A percentile compares a stretch with the other conserved stretches of the same genome.
Evolutionary conservation across 176 grass and related monocot genomes (phyloP).

Genomic region (Elaeis guineensis): DNA sequence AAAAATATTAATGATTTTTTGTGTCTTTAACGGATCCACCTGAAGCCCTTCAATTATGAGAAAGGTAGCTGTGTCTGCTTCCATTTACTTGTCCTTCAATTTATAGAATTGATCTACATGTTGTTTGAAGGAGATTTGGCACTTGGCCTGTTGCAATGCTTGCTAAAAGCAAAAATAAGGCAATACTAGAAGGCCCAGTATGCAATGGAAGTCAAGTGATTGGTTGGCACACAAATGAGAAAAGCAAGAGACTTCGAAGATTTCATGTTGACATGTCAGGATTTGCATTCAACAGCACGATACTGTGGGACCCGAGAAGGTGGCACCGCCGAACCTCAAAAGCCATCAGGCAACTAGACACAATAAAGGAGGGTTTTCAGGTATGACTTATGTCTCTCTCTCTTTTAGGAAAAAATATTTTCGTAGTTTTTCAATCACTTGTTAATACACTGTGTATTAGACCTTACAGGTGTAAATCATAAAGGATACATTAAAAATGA

Average conservation of each 20-base stretch:
- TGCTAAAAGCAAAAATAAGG: slow-evolving; percentile 36
- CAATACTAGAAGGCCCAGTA: slow-evolving; percentile 73
- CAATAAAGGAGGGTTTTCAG: slow-evolving; percentile 65
- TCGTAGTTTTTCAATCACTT: too few relatives aligned
- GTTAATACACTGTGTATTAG: too few relatives aligned
- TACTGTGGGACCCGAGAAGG: slow-evolving; percentile 79
- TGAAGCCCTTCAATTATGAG: too few relatives aligned
- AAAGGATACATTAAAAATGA: too few relatives aligned
- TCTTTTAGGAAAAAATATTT: neutral
- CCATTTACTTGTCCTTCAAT: slow-evolving; percentile 14
- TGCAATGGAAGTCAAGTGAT: slow-evolving; percentile 74
- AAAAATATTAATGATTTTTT: too few relatives aligned
- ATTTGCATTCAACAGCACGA: slow-evolving; percentile 96
- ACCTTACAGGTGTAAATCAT: too few relatives aligned
- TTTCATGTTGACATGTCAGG: slow-evolving; percentile 95
- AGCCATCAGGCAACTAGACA: slow-evolving; percentile 72
- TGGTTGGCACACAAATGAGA: slow-evolving; percentile 78
- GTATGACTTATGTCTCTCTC: slow-evolving; percentile 19
- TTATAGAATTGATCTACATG: slow-evolving; percentile 1
- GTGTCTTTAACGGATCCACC: too few relatives aligned
- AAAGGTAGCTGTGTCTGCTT: too few relatives aligned
- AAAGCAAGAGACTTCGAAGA: slow-evolving; percentile 64
- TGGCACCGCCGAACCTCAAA: slow-evolving; percentile 68
- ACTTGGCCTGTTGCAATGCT: slow-evolving; percentile 89
- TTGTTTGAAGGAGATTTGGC: slow-evolving; percentile 64